Base-by-base conservation (phyloP, 2,329 filamentous ascomycete genomes). In the Botrytis pseudocinerea region DNA sequence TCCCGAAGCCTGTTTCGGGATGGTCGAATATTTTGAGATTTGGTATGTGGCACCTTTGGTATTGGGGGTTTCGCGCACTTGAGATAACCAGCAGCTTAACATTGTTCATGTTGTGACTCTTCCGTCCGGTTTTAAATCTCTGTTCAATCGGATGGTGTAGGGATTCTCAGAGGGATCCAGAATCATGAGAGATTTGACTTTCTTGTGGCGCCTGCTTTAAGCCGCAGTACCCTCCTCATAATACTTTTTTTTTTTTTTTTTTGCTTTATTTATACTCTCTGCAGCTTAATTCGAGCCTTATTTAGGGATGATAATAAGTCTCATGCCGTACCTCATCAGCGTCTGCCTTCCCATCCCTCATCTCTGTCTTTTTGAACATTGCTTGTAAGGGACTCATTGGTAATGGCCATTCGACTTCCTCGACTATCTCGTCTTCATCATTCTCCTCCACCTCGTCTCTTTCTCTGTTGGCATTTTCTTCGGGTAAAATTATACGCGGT, bases 231-330 rank as follows among this genome's bases (percentile, higher is more conserved):
- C 7, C 20, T 28, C 6, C 18, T 25, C 28, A 25, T 35, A 12
- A 8, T 14, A 25, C 5, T 28, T 6, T 22, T 2, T 9, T 6
- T 25, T 64, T 48, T 28, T 6, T 22, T 2, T 9, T 6, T 25
- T 64, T 48, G 2, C 1, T 14, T 35, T 9, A 32, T 25, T 2
- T 10, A 12, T 65, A 22, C 12, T 16, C 28, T 16, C n/a, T 3
- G 2, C 46, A 25, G n/a, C 40, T 42, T 12, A 28, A 25, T 44
- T 44, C 7, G 28, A n/a, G 42, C 28, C 5, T 16, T 32, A 9
- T 32, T 79, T 75, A 79, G 72, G 76, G 73, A 73, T 79, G 70
- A 72, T 79, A 79, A 70, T 75, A 79, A 4, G 78, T 79, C 10
- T 79, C 73, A 74, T 79, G 77, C 40, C 68, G 70, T 4, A 71